Evolutionary conservation across 2,329 filamentous ascomycete genomes (phyloP), one percentile per base, ranked within the genome.

Genomic region (Sporothrix brasiliensis): DNA sequence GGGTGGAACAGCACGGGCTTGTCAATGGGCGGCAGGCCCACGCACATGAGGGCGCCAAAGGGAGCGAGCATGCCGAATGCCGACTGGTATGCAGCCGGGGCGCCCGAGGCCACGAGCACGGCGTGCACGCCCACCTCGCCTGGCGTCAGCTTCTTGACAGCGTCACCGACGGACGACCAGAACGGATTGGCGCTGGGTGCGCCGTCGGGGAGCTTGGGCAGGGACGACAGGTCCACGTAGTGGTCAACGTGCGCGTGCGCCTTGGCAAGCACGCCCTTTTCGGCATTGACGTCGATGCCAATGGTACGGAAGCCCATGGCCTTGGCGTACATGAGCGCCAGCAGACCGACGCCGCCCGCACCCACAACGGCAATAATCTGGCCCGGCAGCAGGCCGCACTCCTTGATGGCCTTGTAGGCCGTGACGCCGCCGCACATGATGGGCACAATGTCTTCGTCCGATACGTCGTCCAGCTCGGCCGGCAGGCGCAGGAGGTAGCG

Each of bases 391-490:
- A 77, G 71, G 3, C 70, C 74, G 44, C 77, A 78, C 0, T 71
- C 72, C 73, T 81, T 82, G 63, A 82, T 67, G 0, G 80, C 81
- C 73, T 80, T 81, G 72, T 82, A 83, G 0, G 81, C 81, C 0
- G 81, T 83, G 0, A 82, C 80, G 0, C 82, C 82, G 0, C 78
- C 81, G 68, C 82, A 83, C 44, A 83, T 71, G 7, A 83, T 77
- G 0, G 81, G 82, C 2, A 80, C 81, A 0, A 82, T 74, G 4
- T 76, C 60, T 61, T 82, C 79, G 58, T 82, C 80, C 0, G 75
- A 70, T 5, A 79, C 60, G 16, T 71, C 74, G 2, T 78, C 76
- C 0, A 79, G 74, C 0, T 75, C 69, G 0, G 72, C 71, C 14
- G 80, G 78, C 19, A 80, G 72, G 16, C 72, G 73, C 10, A 78